Conservation (phyloP, 169 alveolate genomes). For the Plasmodium inui region DNA sequence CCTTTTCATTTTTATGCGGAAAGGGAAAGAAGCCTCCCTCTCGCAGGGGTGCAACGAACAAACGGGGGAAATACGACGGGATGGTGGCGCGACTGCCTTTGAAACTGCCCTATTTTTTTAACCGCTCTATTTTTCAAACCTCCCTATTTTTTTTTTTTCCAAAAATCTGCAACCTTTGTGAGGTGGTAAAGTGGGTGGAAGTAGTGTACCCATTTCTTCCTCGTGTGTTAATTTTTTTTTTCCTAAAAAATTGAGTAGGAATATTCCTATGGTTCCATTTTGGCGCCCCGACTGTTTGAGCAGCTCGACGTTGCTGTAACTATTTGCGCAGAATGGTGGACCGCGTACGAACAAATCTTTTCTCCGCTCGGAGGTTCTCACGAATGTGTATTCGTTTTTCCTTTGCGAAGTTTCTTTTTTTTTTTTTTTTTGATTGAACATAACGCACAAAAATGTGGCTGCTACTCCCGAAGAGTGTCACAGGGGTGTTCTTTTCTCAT, state of each 20-base stretch:
- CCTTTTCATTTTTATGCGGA: neutral
- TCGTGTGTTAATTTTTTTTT: neutral
- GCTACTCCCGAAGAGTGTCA: neutral
- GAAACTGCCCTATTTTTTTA: neutral
- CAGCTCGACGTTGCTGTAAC: neutral
- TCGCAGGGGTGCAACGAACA: neutral
- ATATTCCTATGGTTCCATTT: neutral
- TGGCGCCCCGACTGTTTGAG: neutral
- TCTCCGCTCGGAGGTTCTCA: neutral
- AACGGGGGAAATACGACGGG: neutral
- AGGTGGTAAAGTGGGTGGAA: neutral
- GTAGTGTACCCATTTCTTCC: neutral
- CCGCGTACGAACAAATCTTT: neutral
- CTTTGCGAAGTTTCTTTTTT: too few relatives aligned
- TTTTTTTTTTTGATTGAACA: neutral
- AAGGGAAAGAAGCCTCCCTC: neutral
- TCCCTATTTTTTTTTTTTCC: neutral
- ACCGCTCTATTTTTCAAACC: too few relatives aligned
- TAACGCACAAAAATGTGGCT: neutral
- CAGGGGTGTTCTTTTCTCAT: neutral
- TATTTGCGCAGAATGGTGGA: neutral
- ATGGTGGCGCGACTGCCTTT: neutral
- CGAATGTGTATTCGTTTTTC: neutral
- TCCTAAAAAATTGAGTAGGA: neutral
- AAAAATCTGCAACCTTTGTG: neutral